Percentiles rank a stretch among this genome's conserved stretches.
These are phyloP conservation scores for Maudiozyma turicensis DNA, from an alignment of 805 yeast species.

Conservation along the genomic window DNA sequence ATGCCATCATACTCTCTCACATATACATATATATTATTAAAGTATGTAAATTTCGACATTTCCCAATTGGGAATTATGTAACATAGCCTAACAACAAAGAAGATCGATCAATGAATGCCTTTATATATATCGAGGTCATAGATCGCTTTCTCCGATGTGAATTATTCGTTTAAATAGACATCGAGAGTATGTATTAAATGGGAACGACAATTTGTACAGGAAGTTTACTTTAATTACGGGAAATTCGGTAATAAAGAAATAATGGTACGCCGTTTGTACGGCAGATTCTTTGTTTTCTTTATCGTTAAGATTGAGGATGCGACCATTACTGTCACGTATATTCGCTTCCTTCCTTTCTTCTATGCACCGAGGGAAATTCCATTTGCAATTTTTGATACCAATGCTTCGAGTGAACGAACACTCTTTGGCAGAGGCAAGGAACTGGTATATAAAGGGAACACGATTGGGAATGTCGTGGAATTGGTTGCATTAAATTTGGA, in stretches of 20 bases:
- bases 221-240: background rate
- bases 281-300: background rate
- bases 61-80: background rate
- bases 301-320: background rate
- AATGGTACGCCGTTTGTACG: background rate
- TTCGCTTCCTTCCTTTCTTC: too few species aligned
- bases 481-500: too few species aligned
- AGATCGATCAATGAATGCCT: background rate
- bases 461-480: too few species aligned
- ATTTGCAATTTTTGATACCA: too few species aligned
- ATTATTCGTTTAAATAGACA: background rate
- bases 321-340: background rate
- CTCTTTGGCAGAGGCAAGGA: too few species aligned
- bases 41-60: background rate
- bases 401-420: too few species aligned
- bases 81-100: background rate
- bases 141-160: background rate
- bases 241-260: background rate
- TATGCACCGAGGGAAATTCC: too few species aligned
- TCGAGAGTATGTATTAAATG: background rate
- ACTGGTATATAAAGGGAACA: too few species aligned
- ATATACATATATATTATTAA: background rate
- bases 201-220: background rate
- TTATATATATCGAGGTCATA: too few species aligned
- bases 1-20: too few species aligned